A percentile compares a stretch with the other conserved stretches of the same genome.
These are phyloP conservation scores for Candida insectalens DNA, from an alignment of 805 yeast species.

Conservation along the genomic window DNA sequence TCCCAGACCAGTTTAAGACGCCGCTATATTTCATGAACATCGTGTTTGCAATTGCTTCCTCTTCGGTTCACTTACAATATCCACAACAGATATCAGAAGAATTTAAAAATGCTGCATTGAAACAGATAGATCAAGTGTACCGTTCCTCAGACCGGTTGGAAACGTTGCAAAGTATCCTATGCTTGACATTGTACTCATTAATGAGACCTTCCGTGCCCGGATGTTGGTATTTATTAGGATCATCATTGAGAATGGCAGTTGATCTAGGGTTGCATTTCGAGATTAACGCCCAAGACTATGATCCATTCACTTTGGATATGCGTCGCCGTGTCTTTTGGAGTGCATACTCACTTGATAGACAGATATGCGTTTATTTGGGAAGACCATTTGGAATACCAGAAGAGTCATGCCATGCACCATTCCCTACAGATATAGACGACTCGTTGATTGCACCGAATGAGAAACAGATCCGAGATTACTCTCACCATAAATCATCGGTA, in stretches of 20 bases:
- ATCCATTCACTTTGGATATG: slow-evolving; percentile 54
- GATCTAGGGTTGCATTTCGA: slow-evolving; percentile 83
- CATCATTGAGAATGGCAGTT: slow-evolving; percentile 69
- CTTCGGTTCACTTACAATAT: slow-evolving; percentile 61
- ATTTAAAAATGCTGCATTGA: slow-evolving; percentile 58
- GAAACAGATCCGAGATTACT: slow-evolving; percentile 26
- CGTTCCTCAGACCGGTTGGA: slow-evolving; percentile 55
- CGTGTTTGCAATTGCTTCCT: slow-evolving; percentile 72
- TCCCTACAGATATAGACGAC: slow-evolving; percentile 72
- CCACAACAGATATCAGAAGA: slow-evolving; percentile 57
- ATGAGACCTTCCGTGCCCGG: slow-evolving; percentile 90
- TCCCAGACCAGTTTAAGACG: slow-evolving; percentile 39
- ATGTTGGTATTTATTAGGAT: slow-evolving; percentile 85
- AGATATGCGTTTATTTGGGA: slow-evolving; percentile 76
- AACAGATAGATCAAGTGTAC: slow-evolving; percentile 47
- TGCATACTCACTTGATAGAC: slow-evolving; percentile 77
- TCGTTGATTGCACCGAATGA: slow-evolving; percentile 30
- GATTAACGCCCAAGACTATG: slow-evolving; percentile 23
- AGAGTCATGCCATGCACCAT: slow-evolving; percentile 58
- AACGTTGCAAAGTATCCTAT: slow-evolving; percentile 59
- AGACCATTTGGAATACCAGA: slow-evolving; percentile 88
- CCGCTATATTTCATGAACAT: slow-evolving; percentile 66
- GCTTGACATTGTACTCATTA: slow-evolving; percentile 60
- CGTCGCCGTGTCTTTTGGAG: slow-evolving; percentile 83
- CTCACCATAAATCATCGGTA: slow-evolving; percentile 25